These are phyloP conservation scores for Camellia oleifera DNA, from an alignment of 179 eudicot genomes.

Conservation along the genomic window DNA sequence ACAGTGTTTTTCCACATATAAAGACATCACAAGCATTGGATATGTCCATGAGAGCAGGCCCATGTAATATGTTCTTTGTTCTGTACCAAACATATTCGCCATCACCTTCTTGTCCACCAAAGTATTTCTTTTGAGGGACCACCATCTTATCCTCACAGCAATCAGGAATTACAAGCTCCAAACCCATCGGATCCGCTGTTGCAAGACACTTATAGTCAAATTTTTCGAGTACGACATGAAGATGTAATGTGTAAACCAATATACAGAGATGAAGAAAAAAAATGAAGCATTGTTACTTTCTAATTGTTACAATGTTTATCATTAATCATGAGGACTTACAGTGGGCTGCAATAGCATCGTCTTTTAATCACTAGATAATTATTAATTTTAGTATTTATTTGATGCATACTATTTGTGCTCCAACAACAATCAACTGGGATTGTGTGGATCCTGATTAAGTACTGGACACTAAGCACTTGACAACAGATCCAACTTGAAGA, in stretches of 20 bases:
- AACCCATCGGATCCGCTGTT: constrained; percentile 81
- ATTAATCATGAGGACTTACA: not conserved
- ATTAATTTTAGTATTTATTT: not conserved
- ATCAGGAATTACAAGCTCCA: constrained; percentile 68
- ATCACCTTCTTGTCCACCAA: constrained; percentile 86
- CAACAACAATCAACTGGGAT: not conserved
- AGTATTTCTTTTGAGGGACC: constrained; percentile 65
- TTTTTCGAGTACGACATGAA: not conserved
- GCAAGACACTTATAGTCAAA: not conserved
- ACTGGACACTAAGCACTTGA: too few relatives aligned
- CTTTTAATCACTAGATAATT: not conserved
- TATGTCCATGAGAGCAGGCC: constrained; percentile 45
- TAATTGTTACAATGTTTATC: not conserved
- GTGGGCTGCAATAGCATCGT: not conserved
- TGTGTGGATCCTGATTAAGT: too few relatives aligned
- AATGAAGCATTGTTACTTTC: not conserved
- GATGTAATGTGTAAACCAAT: not conserved
- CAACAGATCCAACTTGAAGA: too few relatives aligned
- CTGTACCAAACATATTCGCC: constrained; percentile 85
- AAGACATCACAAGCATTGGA: constrained; percentile 39
- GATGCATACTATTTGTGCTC: not conserved
- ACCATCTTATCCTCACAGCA: constrained; percentile 71
- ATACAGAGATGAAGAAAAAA: not conserved
- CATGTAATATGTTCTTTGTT: constrained; percentile 50
- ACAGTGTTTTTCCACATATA: constrained; percentile 62